These are phyloP conservation scores for Salvia sclarea DNA, from an alignment of 305 asterid species.

Conservation along the genomic window DNA sequence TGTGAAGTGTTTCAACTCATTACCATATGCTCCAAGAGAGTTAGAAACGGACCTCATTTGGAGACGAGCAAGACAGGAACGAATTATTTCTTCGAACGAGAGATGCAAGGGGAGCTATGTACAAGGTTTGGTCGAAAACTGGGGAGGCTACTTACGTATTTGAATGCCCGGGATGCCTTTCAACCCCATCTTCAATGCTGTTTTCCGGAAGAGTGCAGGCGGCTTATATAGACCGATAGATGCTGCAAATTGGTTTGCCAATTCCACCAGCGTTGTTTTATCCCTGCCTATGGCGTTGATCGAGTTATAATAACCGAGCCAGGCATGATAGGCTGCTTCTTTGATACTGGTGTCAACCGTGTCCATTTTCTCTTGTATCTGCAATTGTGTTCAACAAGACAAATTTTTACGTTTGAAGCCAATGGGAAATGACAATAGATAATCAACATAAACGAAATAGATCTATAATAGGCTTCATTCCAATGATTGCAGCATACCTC, in stretches of 20 bases:
- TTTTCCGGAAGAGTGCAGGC: slow-evolving; percentile 73
- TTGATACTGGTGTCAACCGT: slow-evolving; percentile 65
- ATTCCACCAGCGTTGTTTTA: slow-evolving; percentile 71
- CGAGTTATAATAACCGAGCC: slow-evolving; percentile 91
- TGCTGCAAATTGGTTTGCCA: slow-evolving; percentile 69
- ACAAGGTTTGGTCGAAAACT: background rate
- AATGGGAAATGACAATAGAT: background rate
- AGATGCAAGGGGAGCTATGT: background rate
- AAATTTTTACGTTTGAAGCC: background rate
- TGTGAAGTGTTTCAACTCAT: background rate
- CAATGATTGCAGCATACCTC: background rate
- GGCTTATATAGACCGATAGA: slow-evolving; percentile 78
- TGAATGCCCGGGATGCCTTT: slow-evolving; percentile 77
- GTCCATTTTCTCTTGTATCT: slow-evolving; percentile 63
- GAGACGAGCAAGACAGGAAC: background rate
- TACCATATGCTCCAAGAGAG: background rate
- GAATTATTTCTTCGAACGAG: background rate
- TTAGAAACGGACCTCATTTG: background rate
- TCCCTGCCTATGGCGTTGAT: slow-evolving; percentile 66
- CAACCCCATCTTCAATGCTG: slow-evolving; percentile 89
- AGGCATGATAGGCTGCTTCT: slow-evolving; percentile 86
- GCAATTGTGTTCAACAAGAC: slow-evolving; percentile 26
- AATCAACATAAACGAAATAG: background rate
- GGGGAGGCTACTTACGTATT: slow-evolving; percentile 49
- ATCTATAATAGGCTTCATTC: too few relatives aligned